Base-by-base conservation (phyloP, 1,139 yeast genomes). In the Pichia sp. region DNA sequence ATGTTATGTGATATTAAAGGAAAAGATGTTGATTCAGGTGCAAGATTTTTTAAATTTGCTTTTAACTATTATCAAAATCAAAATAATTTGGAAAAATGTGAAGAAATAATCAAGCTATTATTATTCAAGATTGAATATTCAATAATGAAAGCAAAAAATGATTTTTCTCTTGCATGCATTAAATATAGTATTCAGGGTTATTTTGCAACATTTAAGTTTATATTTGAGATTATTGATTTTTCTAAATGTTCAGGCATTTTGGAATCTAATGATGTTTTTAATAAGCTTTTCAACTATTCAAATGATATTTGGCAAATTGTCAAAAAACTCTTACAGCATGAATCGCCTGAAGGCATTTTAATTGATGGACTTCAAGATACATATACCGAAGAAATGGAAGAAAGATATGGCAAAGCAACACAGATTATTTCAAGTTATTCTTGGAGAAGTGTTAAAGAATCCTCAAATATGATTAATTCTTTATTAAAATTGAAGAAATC, bases 381-480 rank as follows among this genome's bases (percentile, higher is more conserved):
- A 3, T 68, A 68, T 40, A 68, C 65, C 13, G 53, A 62, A 0
- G 69, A 64, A 29, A 54, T 70, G 7, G 73, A 70, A 44, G 55
- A 56, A 1, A 61, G 59, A 43, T 74, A 71, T 50, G 78, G 83
- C 18, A 75, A 77, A 4, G 77, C 80, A 1, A 75, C 82, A 8
- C 86, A 82, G 57, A 65, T 80, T n/a, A 69, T 80, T n/a, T 66
- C 76, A 20, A 84, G 84, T 56, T 87, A 81, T 61, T 77, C 89
- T 5, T 90, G 96, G 94, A 79, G 94, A 62, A 79, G 88, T 0
- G 71, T 87, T n/a, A 87, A 86, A 56, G 96, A 88, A 54, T 77
- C 90, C 0, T 76, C 89, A 0, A 63, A 70, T 3, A 64, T 87
- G 34, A 56, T 86, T 23, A 73, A 73, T 24, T 62, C 68, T 1